A percentile compares a stretch with the other conserved stretches of the same genome.
These are phyloP conservation scores for Globisporangium acanthophoron DNA, from an alignment of 352 stramenopile genomes.

Conservation along the genomic window DNA sequence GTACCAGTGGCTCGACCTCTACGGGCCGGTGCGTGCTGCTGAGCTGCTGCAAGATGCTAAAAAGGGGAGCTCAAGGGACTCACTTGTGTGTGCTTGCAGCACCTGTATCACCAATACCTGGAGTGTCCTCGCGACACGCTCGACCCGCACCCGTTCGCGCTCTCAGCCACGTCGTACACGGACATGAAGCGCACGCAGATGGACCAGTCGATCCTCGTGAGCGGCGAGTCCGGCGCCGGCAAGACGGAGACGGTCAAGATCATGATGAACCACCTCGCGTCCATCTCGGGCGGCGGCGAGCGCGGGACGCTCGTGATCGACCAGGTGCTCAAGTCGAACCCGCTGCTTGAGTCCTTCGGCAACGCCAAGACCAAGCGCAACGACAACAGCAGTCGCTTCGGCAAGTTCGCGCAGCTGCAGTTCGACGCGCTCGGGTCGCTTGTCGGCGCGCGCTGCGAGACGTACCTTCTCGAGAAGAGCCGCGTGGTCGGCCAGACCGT, in stretches of 20 bases:
- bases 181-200: constrained; percentile 66
- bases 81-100: constrained; percentile 5
- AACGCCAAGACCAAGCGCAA: constrained; percentile 84
- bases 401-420: constrained; percentile 78
- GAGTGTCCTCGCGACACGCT: constrained; percentile 47
- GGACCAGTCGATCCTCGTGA: constrained; percentile 87
- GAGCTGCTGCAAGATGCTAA: too few relatives aligned
- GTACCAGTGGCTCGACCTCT: constrained; percentile 80
- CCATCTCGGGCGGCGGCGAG: constrained; percentile 60
- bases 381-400: constrained; percentile 78
- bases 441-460: constrained; percentile 71
- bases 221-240: constrained; percentile 80
- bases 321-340: constrained; percentile 75
- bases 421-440: constrained; percentile 58
- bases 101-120: constrained; percentile 65
- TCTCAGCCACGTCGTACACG: constrained; percentile 60
- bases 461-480: constrained; percentile 97
- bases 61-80: too few relatives aligned
- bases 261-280: constrained; percentile 82
- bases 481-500: constrained; percentile 87
- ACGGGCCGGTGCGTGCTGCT: constrained; percentile 22
- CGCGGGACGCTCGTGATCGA: constrained; percentile 72
- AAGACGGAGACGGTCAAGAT: constrained; percentile 95
- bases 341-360: constrained; percentile 68
- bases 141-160: constrained; percentile 60